Conservation (phyloP, 108 stramenopile species). For the Skeletonema grethae region DNA sequence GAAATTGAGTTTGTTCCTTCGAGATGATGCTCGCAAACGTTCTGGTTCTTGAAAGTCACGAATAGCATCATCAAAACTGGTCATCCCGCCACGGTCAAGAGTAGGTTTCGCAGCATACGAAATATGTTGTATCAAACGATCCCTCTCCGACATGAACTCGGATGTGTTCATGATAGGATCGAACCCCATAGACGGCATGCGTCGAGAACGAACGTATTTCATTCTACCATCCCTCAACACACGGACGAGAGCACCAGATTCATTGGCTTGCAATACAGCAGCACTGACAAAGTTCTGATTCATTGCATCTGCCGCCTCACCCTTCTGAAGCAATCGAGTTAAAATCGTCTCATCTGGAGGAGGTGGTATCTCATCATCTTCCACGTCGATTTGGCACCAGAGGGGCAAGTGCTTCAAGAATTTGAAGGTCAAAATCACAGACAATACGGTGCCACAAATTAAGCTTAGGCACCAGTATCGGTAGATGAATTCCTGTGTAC, state of each 20-base stretch:
- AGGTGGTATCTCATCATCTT: constrained; percentile 51
- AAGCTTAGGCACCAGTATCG: constrained; percentile 42
- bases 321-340: constrained; percentile 38
- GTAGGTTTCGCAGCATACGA: constrained; percentile 18
- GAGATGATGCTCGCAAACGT: constrained; percentile 11
- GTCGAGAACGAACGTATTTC: constrained; percentile 47
- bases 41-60: constrained; percentile 10
- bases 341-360: constrained; percentile 47
- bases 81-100: constrained; percentile 13
- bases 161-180: constrained; percentile 45
- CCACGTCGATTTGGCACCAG: constrained; percentile 48
- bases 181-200: constrained; percentile 49
- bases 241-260: constrained; percentile 50
- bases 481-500: constrained; percentile 27
- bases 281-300: constrained; percentile 50
- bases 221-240: constrained; percentile 45
- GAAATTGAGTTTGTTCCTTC: constrained; percentile 31
- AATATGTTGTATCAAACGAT: constrained; percentile 29
- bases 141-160: constrained; percentile 37
- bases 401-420: constrained; percentile 30
- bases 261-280: constrained; percentile 52
- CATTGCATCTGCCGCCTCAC: constrained; percentile 43
- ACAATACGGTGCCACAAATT: constrained; percentile 35
- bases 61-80: constrained; percentile 34
- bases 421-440: constrained; percentile 33